Base-by-base conservation (phyloP, 257 asterid species). In the Galeopsis tetrahit region DNA sequence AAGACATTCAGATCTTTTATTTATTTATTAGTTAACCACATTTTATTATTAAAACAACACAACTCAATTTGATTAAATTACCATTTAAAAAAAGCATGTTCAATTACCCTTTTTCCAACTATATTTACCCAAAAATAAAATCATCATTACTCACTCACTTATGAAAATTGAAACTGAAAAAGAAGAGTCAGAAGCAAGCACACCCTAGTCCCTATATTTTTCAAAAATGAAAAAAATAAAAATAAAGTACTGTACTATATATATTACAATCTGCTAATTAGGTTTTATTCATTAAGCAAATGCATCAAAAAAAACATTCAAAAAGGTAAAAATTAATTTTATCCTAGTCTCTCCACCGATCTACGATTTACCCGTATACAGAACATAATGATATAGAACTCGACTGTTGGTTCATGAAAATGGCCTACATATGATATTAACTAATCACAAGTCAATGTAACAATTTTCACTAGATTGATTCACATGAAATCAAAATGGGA, bases 401-500 rank as follows among this genome's bases (percentile, higher is more conserved):
- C 28, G 28, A 21, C n/a, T n/a, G n/a, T n/a, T n/a, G n/a, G n/a
- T n/a, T 21, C 28, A 0, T 21, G 1, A 21, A 56, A 56, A 56
- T 56, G 36, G 4, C 13, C 28, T 55, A 56, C 2, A 9, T 15
- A 53, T 3, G 51, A 44, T 44, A 10, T 44, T 21, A 21, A 21
- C 28, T 21, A 21, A 21, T 28, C 43, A 63, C 9, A 48, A 40
- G 69, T 13, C 70, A 44, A 13, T 28, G 6, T 48, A 36, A 49
- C 35, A 21, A 8, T 13, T 49, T 35, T 7, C 51, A 61, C 60
- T 31, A 63, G 80, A 69, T 63, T 76, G 61, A 53, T 69, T 68
- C 10, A 10, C 58, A 68, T 49, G 74, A 60, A 49, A 75, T 39
- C 42, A 38, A 28, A 49, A 11, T 32, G 14, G 14, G 34, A 10